A percentile compares a stretch with the other conserved stretches of the same genome.
These are phyloP conservation scores for Helichrysum umbraculigerum DNA, from an alignment of 129 eudicot genomes.

Conservation along the genomic window DNA sequence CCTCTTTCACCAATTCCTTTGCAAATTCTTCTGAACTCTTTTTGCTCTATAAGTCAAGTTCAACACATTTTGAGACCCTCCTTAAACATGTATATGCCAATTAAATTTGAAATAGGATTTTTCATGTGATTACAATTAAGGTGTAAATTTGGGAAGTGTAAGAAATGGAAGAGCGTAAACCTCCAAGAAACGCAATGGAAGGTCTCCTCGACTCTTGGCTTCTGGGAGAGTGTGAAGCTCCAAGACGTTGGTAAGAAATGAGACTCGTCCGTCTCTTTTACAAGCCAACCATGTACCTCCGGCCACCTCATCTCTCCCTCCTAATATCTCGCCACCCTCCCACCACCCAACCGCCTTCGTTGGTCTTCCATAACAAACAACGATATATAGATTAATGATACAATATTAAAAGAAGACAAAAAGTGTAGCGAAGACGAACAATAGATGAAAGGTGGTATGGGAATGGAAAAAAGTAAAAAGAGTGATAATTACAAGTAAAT, in stretches of 20 bases:
- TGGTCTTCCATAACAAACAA: constrained; percentile 39
- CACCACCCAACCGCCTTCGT: constrained; percentile 75
- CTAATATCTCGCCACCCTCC: constrained; percentile 74
- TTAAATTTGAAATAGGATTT: not conserved
- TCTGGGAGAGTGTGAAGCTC: constrained; percentile 53
- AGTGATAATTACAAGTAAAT: too few relatives aligned
- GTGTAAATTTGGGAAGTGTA: not conserved
- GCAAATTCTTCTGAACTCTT: constrained; percentile 70
- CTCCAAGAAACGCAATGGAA: constrained; percentile 72
- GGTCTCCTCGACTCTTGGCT: constrained; percentile 68
- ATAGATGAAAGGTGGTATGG: not conserved
- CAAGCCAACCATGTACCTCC: constrained; percentile 92
- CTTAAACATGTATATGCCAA: not conserved
- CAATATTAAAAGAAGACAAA: not conserved
- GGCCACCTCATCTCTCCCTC: constrained; percentile 73
- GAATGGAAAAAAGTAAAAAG: too few relatives aligned
- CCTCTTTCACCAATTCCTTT: constrained; percentile 62
- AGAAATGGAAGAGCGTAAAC: constrained; percentile 19
- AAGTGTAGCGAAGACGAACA: not conserved
- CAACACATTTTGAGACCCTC: not conserved
- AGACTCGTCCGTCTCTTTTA: constrained; percentile 52
- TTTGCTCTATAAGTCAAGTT: constrained; percentile 43
- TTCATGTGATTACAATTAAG: not conserved
- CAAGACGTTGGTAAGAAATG: constrained; percentile 76
- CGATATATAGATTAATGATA: not conserved